Evolutionary conservation across 2,329 filamentous ascomycete genomes (phyloP).

Genomic region (Tolypocladium inflatum): DNA sequence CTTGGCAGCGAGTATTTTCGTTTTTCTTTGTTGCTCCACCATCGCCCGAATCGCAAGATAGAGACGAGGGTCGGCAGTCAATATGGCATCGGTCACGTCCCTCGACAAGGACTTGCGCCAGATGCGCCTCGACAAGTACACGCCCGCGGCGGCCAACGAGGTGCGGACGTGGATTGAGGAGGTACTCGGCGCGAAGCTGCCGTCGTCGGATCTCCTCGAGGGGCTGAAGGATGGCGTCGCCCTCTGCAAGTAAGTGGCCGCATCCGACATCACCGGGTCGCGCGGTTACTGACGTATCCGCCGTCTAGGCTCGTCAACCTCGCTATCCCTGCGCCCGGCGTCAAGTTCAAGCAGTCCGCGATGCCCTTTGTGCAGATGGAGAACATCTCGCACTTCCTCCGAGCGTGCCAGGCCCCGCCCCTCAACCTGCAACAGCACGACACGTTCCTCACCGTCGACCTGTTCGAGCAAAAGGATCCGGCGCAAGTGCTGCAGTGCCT

Average conservation of each 20-base stretch:
- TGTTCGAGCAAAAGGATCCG: slow-evolving; percentile 92
- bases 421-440: slow-evolving; percentile 88
- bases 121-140: slow-evolving; percentile 87
- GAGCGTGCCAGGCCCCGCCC: slow-evolving; percentile 75
- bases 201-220: slow-evolving; percentile 70
- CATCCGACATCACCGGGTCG: not conserved
- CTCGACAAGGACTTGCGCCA: slow-evolving; percentile 93
- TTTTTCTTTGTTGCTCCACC: not conserved
- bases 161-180: slow-evolving; percentile 78
- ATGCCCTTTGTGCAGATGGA: slow-evolving; percentile 99
- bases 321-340: slow-evolving; percentile 62
- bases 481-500: slow-evolving; percentile 92
- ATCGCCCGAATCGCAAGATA: not conserved
- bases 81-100: slow-evolving; percentile 88
- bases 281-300: slow-evolving; percentile 5
- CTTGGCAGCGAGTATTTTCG: not conserved
- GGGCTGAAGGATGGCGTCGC: slow-evolving; percentile 83
- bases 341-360: slow-evolving; percentile 81
- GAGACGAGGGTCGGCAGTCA: not conserved
- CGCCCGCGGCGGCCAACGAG: slow-evolving; percentile 80
- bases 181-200: slow-evolving; percentile 62
- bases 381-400: slow-evolving; percentile 93
- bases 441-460: slow-evolving; percentile 91
- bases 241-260: slow-evolving; percentile 68
- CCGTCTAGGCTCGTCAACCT: slow-evolving; percentile 69